Evolutionary conservation across 2,329 filamentous ascomycete species (phyloP), one percentile per base, ranked within the genome.

Genomic region (Phaeoacremonium minimum): DNA sequence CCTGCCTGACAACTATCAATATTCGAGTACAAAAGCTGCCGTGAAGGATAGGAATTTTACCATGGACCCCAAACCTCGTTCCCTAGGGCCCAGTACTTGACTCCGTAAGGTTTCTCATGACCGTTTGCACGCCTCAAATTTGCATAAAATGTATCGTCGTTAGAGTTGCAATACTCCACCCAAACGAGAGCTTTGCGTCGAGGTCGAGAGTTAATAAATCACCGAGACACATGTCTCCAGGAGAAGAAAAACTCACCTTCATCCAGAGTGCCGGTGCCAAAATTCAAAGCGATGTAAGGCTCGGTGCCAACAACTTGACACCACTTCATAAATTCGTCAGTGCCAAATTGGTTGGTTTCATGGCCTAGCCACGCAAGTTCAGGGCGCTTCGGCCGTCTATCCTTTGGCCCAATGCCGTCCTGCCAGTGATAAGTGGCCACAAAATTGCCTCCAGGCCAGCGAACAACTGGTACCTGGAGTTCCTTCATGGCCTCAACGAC

Each of bases 11-110:
- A 26, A 8, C n/a, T 26, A 26, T 26, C 20, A 26, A 26, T 26
- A n/a, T n/a, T n/a, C 20, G n/a, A 9, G n/a, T 26, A 8, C 8
- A 26, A 26, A 26, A 26, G n/a, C n/a, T 26, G 20, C 20, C n/a
- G 8, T n/a, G 20, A 26, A 26, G 20, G 20, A 26, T 8, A 26
- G 8, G 20, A 9, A 8, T 26, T 32, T 13, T 32, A 42, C 40
- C 69, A 83, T 13, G 76, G 73, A 5, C 80, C 80, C 73, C 75
- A 83, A 57, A 72, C 67, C 53, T 84, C 80, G 59, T 91, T 91
- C 6, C 87, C 87, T 15, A 93, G 73, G 2, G 85, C 85, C 87
- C 87, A 91, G 68, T 90, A 91, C 61, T 86, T 87, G 50, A 89
- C 69, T 41, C 82, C 80, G 61, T 90, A 90, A 4, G 87, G 87